Percentiles rank a stretch among this genome's conserved stretches.
phyloP scores from a whole-genome alignment of 306 rosid genomes.

The Calophaca sinica region DNA sequence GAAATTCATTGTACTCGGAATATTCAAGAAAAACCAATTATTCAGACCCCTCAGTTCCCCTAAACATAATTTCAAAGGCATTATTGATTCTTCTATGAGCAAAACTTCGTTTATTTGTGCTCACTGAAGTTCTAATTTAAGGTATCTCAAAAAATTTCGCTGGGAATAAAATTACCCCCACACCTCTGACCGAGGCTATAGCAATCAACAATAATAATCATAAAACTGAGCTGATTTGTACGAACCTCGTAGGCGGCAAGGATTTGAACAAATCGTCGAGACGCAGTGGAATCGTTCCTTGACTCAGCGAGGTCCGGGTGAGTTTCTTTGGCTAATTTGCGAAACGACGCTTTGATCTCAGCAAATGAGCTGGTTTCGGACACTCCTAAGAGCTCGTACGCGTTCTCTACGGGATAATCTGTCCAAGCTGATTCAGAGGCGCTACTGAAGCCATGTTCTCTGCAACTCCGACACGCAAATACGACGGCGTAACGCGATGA shows the following conservation, averaged over 20 bases:
- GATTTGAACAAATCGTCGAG: constrained; percentile 80
- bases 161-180: not conserved
- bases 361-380: constrained; percentile 75
- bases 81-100: constrained; percentile 23
- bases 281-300: constrained; percentile 61
- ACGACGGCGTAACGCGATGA: constrained; percentile 40
- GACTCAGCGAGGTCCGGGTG: constrained; percentile 91
- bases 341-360: constrained; percentile 89
- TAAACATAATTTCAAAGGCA: constrained; percentile 2
- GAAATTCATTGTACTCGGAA: not conserved
- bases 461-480: constrained; percentile 36
- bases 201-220: not conserved
- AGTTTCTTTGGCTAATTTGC: constrained; percentile 91
- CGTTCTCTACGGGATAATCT: constrained; percentile 65
- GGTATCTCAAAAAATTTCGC: not conserved
- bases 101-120: constrained; percentile 3
- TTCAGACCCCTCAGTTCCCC: not conserved
- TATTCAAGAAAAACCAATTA: constrained; percentile 24
- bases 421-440: constrained; percentile 59
- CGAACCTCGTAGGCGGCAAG: constrained; percentile 94
- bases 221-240: constrained; percentile 8
- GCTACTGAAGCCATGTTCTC: constrained; percentile 56
- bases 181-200: not conserved
- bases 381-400: constrained; percentile 82
- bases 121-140: constrained; percentile 30